Conservation (phyloP, 345 rosid genomes). For the Lumnitzera littorea region DNA sequence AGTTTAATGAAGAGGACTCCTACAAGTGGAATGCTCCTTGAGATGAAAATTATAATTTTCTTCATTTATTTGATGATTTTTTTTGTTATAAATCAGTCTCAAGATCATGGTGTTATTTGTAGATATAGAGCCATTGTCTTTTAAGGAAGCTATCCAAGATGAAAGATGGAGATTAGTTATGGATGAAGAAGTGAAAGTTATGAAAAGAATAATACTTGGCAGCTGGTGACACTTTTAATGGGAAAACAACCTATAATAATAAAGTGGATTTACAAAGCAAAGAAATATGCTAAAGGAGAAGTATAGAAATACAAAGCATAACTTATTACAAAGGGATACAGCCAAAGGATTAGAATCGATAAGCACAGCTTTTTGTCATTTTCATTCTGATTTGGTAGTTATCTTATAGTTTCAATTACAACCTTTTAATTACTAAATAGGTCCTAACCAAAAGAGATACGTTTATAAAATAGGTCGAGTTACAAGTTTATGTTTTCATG, state of each 20-base stretch:
- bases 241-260: background rate
- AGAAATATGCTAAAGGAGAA: background rate
- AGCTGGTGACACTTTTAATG: background rate
- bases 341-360: background rate
- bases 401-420: no score
- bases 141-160: background rate
- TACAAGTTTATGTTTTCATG: no score
- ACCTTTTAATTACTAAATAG: no score
- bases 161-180: background rate
- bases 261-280: slow-evolving; percentile 3
- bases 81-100: no score
- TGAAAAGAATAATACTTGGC: background rate
- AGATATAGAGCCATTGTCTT: background rate
- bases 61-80: no score
- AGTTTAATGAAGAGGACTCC: background rate
- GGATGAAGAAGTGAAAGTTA: slow-evolving; percentile 1
- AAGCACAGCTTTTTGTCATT: no score
- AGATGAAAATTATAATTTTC: background rate
- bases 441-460: no score
- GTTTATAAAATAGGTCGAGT: no score
- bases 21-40: no score
- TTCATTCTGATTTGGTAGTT: no score
- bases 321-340: slow-evolving; percentile 1
- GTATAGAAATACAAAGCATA: background rate
- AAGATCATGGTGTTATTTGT: background rate